These are phyloP conservation scores for Didymella keratinophila DNA, from an alignment of 2,329 filamentous ascomycete genomes.

Conservation along the genomic window DNA sequence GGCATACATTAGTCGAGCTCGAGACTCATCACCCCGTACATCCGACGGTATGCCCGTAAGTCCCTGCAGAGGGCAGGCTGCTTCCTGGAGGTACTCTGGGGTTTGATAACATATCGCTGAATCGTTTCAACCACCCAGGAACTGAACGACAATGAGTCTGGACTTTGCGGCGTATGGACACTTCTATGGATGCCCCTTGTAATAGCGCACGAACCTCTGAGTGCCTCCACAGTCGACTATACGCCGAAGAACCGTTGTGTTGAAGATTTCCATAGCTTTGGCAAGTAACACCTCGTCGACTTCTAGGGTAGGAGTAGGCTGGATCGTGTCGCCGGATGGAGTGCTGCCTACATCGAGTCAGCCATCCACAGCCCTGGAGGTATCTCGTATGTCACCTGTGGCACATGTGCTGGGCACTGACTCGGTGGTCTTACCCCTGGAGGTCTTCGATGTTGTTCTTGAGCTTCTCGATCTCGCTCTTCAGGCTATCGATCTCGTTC, in stretches of 20 bases:
- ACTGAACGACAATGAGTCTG: neutral
- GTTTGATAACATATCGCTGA: neutral
- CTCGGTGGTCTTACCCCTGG: constrained; percentile 27
- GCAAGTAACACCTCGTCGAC: neutral
- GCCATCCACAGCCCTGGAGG: neutral
- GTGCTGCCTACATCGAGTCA: neutral
- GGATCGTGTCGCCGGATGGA: neutral
- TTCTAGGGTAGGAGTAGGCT: neutral
- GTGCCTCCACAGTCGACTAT: too few species aligned
- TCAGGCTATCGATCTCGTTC: constrained; percentile 37
- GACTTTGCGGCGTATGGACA: neutral
- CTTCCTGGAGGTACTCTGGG: neutral
- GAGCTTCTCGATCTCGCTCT: constrained; percentile 42
- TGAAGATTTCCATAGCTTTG: too few species aligned
- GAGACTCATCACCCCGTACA: too few species aligned
- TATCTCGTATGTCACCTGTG: neutral
- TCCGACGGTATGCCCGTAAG: neutral
- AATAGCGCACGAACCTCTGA: neutral
- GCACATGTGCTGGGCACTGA: constrained; percentile 22
- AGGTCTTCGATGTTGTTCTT: constrained; percentile 36
- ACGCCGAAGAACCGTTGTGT: too few species aligned
- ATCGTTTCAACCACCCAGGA: neutral
- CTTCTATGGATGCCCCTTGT: neutral
- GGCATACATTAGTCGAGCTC: neutral
- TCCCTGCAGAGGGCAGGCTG: neutral